Evolutionary conservation across 2,329 filamentous ascomycete species (phyloP).

Genomic region (Calonectria henricotiae): DNA sequence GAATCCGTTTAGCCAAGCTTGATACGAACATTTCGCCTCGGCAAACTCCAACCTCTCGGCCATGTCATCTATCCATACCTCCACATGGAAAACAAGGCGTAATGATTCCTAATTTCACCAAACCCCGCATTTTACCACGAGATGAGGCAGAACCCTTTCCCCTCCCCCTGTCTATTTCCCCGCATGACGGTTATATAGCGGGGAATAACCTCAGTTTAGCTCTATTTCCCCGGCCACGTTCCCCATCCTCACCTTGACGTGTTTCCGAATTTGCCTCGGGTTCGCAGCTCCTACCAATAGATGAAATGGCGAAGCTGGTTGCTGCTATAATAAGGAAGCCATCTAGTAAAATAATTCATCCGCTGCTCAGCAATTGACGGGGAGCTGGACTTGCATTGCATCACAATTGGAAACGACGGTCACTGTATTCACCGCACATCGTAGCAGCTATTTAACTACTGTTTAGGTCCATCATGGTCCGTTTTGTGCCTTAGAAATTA

Average conservation of each 20-base stretch:
- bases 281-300: conserved; percentile 22
- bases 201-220: conserved; percentile 21
- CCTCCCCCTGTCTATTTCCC: conserved; percentile 28
- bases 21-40: conserved; percentile 17
- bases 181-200: conserved; percentile 19
- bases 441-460: conserved; percentile 5
- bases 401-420: not conserved
- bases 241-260: conserved; percentile 22
- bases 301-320: not conserved
- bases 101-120: conserved; percentile 15
- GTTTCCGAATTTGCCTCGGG: conserved; percentile 29
- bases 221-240: conserved; percentile 9
- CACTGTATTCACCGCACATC: not conserved
- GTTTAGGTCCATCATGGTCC: not conserved
- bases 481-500: not conserved
- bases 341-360: conserved; percentile 37
- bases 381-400: not conserved
- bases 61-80: not conserved
- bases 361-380: not conserved
- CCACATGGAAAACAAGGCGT: conserved; percentile 3
- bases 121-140: conserved; percentile 26
- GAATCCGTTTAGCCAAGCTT: not conserved
- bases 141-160: conserved; percentile 27
- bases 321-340: not conserved
- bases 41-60: not conserved